These are phyloP conservation scores for Nakazawaea ishiwadae DNA, from an alignment of 805 yeast species.

Conservation along the genomic window DNA sequence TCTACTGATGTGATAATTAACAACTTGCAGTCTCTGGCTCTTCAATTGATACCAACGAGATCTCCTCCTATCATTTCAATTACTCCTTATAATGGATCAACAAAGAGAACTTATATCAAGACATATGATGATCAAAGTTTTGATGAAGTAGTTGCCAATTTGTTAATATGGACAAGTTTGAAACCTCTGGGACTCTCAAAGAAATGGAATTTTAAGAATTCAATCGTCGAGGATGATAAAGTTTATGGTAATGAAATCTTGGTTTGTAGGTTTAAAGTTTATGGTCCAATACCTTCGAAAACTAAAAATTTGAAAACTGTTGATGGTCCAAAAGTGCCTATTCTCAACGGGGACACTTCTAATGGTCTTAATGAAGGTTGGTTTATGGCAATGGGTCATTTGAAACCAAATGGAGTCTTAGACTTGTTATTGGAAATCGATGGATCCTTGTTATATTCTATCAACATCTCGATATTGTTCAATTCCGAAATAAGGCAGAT, in stretches of 20 bases:
- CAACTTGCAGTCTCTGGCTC: conserved; percentile 24
- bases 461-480: conserved; percentile 48
- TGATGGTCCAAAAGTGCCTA: conserved; percentile 16
- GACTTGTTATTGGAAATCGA: conserved; percentile 60
- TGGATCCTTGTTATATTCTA: conserved; percentile 54
- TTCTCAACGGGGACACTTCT: conserved; percentile 11
- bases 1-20: conserved; percentile 18
- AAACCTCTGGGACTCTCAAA: conserved; percentile 40
- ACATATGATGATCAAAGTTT: conserved; percentile 33
- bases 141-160: conserved; percentile 33
- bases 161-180: conserved; percentile 47
- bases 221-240: conserved; percentile 20
- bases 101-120: conserved; percentile 24
- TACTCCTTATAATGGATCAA: conserved; percentile 32
- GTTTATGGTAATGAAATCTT: conserved; percentile 33
- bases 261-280: conserved; percentile 62
- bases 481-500: conserved; percentile 60
- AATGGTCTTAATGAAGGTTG: conserved; percentile 46
- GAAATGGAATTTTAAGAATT: conserved; percentile 40
- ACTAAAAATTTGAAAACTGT: conserved; percentile 28
- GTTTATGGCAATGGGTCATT: conserved; percentile 69
- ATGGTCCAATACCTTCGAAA: conserved; percentile 51
- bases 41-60: conserved; percentile 15
- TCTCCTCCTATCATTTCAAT: conserved; percentile 37
- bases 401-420: conserved; percentile 58